These are phyloP conservation scores for Populus davidiana DNA, from an alignment of 345 rosid genomes.

Conservation along the genomic window DNA sequence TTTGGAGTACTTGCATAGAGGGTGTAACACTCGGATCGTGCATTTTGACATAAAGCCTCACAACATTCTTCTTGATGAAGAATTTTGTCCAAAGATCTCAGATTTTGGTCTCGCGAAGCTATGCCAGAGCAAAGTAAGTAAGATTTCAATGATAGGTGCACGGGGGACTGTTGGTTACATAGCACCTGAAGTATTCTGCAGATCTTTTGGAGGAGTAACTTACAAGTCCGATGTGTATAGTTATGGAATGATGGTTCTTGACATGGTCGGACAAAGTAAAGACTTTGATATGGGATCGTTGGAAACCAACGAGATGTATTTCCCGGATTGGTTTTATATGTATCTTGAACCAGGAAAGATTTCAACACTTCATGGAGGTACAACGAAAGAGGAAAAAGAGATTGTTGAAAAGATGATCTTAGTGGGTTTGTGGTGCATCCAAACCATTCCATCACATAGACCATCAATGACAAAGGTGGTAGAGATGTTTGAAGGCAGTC, in stretches of 20 bases:
- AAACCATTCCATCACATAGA: constrained; percentile 12
- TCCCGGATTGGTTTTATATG: constrained; percentile 7
- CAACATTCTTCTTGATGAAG: constrained; percentile 20
- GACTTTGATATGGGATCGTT: neutral
- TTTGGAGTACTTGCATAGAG: constrained; percentile 19
- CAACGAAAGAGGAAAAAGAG: constrained; percentile 7
- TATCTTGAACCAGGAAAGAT: neutral
- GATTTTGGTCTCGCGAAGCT: constrained; percentile 25
- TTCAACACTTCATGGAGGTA: neutral
- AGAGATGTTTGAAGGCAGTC: constrained; percentile 21
- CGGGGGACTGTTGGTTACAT: constrained; percentile 22
- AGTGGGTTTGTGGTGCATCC: constrained; percentile 24
- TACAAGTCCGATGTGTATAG: constrained; percentile 22
- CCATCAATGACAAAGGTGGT: constrained; percentile 22
- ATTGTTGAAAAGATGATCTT: neutral
- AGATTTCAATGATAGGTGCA: constrained; percentile 8
- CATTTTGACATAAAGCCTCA: constrained; percentile 31
- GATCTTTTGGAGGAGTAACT: constrained; percentile 9
- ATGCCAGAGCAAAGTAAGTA: constrained; percentile 16
- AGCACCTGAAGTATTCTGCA: constrained; percentile 20
- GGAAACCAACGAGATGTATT: neutral
- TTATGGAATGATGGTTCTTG: constrained; percentile 12
- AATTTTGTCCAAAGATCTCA: constrained; percentile 19
- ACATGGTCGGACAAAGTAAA: constrained; percentile 2
- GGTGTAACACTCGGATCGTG: constrained; percentile 24